phyloP scores from a whole-genome alignment of 805 yeast species.

The Candida manassasensis region DNA sequence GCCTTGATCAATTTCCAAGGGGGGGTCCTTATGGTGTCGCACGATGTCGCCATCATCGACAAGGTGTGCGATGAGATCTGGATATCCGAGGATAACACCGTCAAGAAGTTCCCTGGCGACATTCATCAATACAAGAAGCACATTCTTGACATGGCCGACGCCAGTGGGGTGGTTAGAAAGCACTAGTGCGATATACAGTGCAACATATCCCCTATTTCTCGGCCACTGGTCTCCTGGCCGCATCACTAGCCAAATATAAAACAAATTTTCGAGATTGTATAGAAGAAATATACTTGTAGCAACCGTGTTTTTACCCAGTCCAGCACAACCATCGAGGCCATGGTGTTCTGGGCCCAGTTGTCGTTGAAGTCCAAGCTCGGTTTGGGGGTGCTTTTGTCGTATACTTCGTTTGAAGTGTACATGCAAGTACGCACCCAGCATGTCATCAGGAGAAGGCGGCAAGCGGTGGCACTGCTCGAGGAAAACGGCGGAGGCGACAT shows the following conservation, averaged over 20 bases:
- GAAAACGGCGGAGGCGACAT: constrained; percentile 12
- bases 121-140: constrained; percentile 88
- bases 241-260: too few relatives aligned
- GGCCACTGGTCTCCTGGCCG: too few relatives aligned
- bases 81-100: constrained; percentile 88
- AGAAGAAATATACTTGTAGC: too few relatives aligned
- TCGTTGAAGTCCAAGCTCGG: constrained; percentile 36
- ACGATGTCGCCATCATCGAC: constrained; percentile 89
- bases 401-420: constrained; percentile 62
- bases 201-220: too few relatives aligned
- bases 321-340: too few relatives aligned
- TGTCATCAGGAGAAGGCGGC: constrained; percentile 46
- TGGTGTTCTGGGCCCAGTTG: constrained; percentile 9
- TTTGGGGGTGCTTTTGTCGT: constrained; percentile 44
- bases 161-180: constrained; percentile 84
- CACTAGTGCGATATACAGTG: constrained; percentile 56
- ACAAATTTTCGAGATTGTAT: too few relatives aligned
- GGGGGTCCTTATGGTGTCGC: constrained; percentile 96
- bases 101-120: constrained; percentile 71
- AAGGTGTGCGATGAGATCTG: constrained; percentile 90
- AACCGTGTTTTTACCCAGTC: too few relatives aligned
- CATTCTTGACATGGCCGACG: constrained; percentile 71
- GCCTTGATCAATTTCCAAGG: constrained; percentile 88
- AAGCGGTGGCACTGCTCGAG: constrained; percentile 18
- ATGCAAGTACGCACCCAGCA: constrained; percentile 51